These are phyloP conservation scores for Chenopodium formosanum DNA, from an alignment of 148 eudicot genomes.

Conservation along the genomic window DNA sequence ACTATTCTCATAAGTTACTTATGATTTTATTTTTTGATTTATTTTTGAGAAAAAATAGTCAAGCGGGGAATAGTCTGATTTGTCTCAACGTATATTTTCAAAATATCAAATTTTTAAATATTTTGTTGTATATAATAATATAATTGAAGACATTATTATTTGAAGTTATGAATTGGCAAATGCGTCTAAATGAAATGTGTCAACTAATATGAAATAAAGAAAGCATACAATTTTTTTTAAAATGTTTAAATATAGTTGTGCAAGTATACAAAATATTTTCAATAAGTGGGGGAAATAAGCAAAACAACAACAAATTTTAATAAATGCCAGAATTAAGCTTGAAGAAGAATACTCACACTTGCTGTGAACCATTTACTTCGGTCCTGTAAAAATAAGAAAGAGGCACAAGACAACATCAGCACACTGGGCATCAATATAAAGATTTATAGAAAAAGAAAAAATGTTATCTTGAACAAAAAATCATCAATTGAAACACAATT, in stretches of 20 bases:
- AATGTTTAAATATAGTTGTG: neutral
- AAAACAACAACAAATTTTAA: neutral
- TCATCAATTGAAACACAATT: neutral
- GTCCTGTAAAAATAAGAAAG: constrained; percentile 38
- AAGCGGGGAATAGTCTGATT: no score
- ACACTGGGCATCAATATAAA: neutral
- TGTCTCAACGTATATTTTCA: no score
- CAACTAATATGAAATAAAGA: no score
- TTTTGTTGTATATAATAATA: no score
- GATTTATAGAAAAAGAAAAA: neutral
- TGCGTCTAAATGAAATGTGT: no score
- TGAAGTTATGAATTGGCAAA: no score
- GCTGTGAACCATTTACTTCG: constrained; percentile 46
- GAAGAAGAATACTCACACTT: constrained; percentile 44
- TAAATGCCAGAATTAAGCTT: neutral
- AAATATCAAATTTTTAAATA: no score
- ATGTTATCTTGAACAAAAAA: neutral
- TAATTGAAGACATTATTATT: no score
- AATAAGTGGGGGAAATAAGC: neutral
- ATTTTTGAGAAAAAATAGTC: no score
- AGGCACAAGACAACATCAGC: constrained; percentile 4
- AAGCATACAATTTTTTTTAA: neutral
- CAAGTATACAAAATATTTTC: neutral
- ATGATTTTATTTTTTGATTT: no score
- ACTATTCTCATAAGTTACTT: no score